Evolutionary conservation across 192 early-diverging fungal species (phyloP).

Genomic region (Geosiphon pyriformis): DNA sequence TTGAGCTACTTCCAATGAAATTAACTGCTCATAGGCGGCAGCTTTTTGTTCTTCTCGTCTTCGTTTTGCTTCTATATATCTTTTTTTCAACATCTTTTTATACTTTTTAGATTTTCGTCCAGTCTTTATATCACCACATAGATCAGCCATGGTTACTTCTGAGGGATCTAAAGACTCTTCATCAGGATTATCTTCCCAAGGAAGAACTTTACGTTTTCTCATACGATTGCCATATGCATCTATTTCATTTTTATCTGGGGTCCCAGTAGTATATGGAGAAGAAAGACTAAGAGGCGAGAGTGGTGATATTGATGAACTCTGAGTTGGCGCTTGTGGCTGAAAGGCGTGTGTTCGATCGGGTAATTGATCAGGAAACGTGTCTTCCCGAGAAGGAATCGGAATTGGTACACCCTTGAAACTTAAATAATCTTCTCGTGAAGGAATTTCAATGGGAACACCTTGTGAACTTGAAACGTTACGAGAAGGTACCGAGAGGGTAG

Average conservation of each 20-base stretch:
- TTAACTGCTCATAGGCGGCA: not conserved
- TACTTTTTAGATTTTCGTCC: slow-evolving; percentile 21
- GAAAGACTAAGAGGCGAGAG: not conserved
- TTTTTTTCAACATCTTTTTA: slow-evolving; percentile 9
- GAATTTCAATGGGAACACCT: not conserved
- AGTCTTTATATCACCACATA: slow-evolving; percentile 19
- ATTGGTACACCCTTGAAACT: not conserved
- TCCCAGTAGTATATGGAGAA: not conserved
- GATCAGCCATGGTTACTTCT: slow-evolving; percentile 17
- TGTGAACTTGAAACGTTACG: no score
- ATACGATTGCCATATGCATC: not conserved
- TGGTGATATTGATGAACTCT: not conserved
- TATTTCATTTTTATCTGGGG: not conserved
- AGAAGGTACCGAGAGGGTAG: no score
- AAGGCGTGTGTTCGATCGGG: not conserved
- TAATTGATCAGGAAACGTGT: not conserved
- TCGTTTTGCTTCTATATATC: slow-evolving; percentile 15
- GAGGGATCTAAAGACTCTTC: slow-evolving; percentile 16
- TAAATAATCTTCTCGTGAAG: not conserved
- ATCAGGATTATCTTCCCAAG: slow-evolving; percentile 25
- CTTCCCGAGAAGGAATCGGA: not conserved
- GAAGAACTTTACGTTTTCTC: not conserved
- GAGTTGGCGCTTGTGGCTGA: not conserved
- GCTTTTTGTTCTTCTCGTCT: not conserved
- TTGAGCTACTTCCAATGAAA: not conserved